Conservation (phyloP, 2,329 filamentous ascomycete genomes). For the Escovopsis sp. region DNA sequence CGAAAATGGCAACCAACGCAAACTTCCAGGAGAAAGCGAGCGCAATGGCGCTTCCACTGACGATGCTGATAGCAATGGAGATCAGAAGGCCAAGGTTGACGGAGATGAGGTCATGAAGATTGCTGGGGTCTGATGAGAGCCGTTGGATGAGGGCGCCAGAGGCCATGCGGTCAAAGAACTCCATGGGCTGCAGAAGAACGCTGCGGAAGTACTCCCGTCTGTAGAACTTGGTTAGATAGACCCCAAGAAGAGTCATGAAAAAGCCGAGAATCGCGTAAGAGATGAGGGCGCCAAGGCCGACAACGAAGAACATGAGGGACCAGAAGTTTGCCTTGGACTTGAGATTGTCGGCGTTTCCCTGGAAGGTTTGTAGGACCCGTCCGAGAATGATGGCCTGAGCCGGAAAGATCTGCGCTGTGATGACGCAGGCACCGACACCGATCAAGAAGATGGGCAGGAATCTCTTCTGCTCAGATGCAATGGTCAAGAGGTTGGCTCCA, state of each 20-base stretch:
- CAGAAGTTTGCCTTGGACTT: slow-evolving; percentile 25
- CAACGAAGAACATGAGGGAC: slow-evolving; percentile 32
- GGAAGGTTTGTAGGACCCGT: neutral
- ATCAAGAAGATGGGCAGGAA: neutral
- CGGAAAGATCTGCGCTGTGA: neutral
- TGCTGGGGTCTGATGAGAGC: neutral
- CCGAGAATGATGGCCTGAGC: slow-evolving; percentile 1
- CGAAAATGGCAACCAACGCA: slow-evolving; percentile 21
- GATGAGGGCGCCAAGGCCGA: slow-evolving; percentile 23
- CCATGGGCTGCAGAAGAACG: neutral
- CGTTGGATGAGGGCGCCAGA: slow-evolving; percentile 1
- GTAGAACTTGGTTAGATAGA: slow-evolving; percentile 1
- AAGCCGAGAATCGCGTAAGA: slow-evolving; percentile 14
- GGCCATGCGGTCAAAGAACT: slow-evolving; percentile 1
- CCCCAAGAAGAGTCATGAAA: slow-evolving; percentile 1
- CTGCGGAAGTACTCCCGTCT: slow-evolving; percentile 1
- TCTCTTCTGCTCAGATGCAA: neutral
- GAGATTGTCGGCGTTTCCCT: neutral
- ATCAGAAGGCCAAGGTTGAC: slow-evolving; percentile 16
- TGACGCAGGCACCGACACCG: neutral
- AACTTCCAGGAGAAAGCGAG: slow-evolving; percentile 24
- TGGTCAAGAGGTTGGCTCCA: neutral
- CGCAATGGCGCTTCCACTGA: slow-evolving; percentile 16
- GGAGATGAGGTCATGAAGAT: slow-evolving; percentile 1
- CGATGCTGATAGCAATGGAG: slow-evolving; percentile 15